Evolutionary conservation across 2,329 filamentous ascomycete genomes (phyloP).

Genomic region (Lecanicillium sp.): DNA sequence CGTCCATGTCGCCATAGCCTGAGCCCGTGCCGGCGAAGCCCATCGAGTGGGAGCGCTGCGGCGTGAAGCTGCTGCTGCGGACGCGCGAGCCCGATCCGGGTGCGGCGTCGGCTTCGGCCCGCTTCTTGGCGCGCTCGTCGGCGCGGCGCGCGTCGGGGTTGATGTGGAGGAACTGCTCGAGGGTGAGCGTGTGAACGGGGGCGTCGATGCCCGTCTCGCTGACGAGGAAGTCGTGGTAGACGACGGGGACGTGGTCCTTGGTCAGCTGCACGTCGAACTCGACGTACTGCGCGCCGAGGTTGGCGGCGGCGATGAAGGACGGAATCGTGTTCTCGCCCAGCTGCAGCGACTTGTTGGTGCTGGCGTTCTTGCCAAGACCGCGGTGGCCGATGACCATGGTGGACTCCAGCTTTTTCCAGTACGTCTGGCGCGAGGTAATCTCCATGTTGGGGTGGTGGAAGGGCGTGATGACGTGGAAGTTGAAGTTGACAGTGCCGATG

Average conservation of each 20-base stretch:
- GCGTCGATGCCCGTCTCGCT: conserved; percentile 97
- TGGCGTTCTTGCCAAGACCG: conserved; percentile 84
- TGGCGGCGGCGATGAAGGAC: conserved; percentile 94
- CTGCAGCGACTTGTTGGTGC: conserved; percentile 79
- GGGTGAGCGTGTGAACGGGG: conserved; percentile 86
- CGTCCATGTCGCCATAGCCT: conserved; percentile 43
- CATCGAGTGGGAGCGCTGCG: conserved; percentile 50
- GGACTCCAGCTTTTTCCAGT: conserved; percentile 88
- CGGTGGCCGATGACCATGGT: conserved; percentile 74
- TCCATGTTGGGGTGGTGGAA: conserved; percentile 93
- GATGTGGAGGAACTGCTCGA: conserved; percentile 93
- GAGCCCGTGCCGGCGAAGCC: conserved; percentile 40
- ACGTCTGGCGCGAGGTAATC: conserved; percentile 83
- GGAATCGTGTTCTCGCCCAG: conserved; percentile 93
- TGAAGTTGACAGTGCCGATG: conserved; percentile 93
- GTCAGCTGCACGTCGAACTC: conserved; percentile 90
- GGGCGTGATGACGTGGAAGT: conserved; percentile 90
- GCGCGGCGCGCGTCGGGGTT: conserved; percentile 51
- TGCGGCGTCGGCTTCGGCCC: conserved; percentile 20
- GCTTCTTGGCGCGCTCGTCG: conserved; percentile 25
- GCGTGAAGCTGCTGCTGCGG: conserved; percentile 34
- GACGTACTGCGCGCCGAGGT: conserved; percentile 73
- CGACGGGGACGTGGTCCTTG: conserved; percentile 97
- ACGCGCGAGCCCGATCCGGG: conserved; percentile 17
- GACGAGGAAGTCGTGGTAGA: conserved; percentile 97